Base-by-base conservation (phyloP, 306 rosid species). In the Cyclanthera cordifolia region DNA sequence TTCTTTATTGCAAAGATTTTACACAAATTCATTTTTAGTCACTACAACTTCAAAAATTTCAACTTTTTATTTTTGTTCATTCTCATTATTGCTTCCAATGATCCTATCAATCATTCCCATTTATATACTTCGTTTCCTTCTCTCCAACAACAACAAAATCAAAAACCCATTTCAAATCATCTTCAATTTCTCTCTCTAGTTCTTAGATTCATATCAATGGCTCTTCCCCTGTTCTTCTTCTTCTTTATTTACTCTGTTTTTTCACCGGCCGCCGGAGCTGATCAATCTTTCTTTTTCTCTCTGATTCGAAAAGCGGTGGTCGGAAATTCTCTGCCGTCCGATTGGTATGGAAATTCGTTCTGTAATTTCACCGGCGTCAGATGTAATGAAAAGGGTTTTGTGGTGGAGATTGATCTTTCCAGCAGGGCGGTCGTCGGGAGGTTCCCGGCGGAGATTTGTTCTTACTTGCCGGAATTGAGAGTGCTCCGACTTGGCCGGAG, bases 301-400 rank as follows among this genome's bases (percentile, higher is more conserved):
- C 78, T 79, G 4, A 69, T 85, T 82, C 83, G 81, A 65, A 71
- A 75, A 14, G 74, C 88, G 21, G 78, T 88, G 47, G n/a, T 83
- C 0, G 90, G 94, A 6, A 75, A 23, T 48, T 75, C 75, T 57
- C 41, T 28, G 21, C 64, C 64, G 2, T 57, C 64, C 41, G 64
- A 57, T 57, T 57, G 43, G 64, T 7, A 3, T 28, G 79, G 71
- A 6, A 81, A 79, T 30, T 37, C 78, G 6, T 32, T 76, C 56
- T 94, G 99, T 46, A 71, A 78, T 79, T 80, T 88, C 86, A 72
- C 83, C 2, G 97, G 99, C 17, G 81, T 94, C 7, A 15, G 46
- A 1, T 94, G 99, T 72, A 78, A 94, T 72, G 54, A 57, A 32
- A 27, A 81, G 68, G 85, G 87, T 2, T 67, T 66, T 0, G 87